Conservation (phyloP, 2,329 filamentous ascomycete species). For the Dactylellina cionopaga region DNA sequence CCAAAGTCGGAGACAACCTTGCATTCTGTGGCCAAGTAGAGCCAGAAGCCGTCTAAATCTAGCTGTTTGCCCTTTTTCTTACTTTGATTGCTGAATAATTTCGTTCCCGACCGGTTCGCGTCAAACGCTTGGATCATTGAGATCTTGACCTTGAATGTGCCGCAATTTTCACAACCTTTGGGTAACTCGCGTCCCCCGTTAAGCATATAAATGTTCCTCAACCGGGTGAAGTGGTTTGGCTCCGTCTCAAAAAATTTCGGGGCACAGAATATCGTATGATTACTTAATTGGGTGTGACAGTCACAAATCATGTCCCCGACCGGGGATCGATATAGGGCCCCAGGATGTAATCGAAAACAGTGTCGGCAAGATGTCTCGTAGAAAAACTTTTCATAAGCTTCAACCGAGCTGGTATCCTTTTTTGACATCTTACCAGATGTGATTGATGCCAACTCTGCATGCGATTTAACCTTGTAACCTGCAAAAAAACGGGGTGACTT, state of each 20-base stretch:
- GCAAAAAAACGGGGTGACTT: slow-evolving; percentile 12
- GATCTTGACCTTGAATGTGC: slow-evolving; percentile 11
- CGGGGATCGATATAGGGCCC: background rate
- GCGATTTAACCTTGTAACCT: slow-evolving; percentile 14
- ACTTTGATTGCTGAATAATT: background rate
- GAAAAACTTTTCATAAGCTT: slow-evolving; percentile 26
- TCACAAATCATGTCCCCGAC: background rate
- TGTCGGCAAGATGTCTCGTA: slow-evolving; percentile 28
- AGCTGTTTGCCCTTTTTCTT: background rate
- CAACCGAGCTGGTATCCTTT: background rate
- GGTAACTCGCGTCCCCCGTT: no score
- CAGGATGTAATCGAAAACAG: background rate
- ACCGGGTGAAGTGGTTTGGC: no score
- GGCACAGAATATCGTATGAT: no score
- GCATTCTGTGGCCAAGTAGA: slow-evolving; percentile 25
- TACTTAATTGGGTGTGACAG: no score
- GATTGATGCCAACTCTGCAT: background rate
- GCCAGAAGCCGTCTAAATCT: slow-evolving; percentile 7
- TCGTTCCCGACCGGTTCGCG: slow-evolving; percentile 2
- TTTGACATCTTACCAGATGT: background rate
- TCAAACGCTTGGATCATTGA: slow-evolving; percentile 23
- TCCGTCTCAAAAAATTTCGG: no score
- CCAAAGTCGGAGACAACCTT: slow-evolving; percentile 3
- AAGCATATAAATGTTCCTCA: no score
- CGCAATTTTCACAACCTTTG: slow-evolving; percentile 23